These are phyloP conservation scores for Hibiscus mutabilis DNA, from an alignment of 345 rosid species.

Conservation along the genomic window DNA sequence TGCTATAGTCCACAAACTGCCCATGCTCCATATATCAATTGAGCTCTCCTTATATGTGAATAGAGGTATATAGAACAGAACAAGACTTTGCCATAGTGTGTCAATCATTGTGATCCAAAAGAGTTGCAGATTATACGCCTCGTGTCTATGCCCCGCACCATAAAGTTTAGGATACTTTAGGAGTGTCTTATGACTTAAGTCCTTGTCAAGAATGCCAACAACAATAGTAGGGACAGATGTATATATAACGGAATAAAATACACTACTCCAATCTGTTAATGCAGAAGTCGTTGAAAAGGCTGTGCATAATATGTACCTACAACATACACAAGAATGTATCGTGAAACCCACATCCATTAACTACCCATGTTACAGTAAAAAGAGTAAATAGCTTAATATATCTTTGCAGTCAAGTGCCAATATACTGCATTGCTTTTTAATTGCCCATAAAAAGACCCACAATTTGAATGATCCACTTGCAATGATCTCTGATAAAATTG, in stretches of 20 bases:
- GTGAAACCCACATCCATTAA: neutral
- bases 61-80: constrained; percentile 50
- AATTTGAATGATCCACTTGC: neutral
- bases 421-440: neutral
- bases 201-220: constrained; percentile 71
- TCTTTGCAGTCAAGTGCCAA: neutral
- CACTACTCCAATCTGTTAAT: constrained; percentile 80
- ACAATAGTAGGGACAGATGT: constrained; percentile 69
- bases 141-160: constrained; percentile 64
- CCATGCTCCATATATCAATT: constrained; percentile 74
- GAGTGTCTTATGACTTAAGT: constrained; percentile 59
- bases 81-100: constrained; percentile 75
- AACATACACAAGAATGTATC: constrained; percentile 12
- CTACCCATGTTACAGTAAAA: neutral
- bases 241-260: constrained; percentile 66
- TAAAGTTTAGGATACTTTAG: constrained; percentile 62
- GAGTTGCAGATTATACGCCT: constrained; percentile 62
- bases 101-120: constrained; percentile 75
- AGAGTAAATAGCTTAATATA: no score
- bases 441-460: neutral
- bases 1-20: constrained; percentile 71
- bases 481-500: neutral
- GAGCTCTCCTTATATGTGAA: constrained; percentile 47
- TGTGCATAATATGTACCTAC: constrained; percentile 67
- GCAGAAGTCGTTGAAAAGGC: constrained; percentile 78